Evolutionary conservation across 129 eudicot genomes (phyloP), one percentile per base, ranked within the genome.

Genomic region (Chrysanthemum lavandulifolium): DNA sequence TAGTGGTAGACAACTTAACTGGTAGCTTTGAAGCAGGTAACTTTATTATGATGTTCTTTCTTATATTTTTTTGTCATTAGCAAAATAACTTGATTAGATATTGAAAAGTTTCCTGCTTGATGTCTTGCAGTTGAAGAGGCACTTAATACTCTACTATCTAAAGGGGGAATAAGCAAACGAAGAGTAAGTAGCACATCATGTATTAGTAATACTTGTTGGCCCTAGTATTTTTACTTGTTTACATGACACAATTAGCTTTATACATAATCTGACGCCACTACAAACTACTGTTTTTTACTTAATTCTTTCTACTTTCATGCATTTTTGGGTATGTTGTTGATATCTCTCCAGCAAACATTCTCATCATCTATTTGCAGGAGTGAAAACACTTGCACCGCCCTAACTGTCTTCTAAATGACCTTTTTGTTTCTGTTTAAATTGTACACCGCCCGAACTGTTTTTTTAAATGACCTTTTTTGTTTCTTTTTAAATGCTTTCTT

Each of bases 91-190:
- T 47, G 69, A 48, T 55, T 61, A n/a, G 57, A 25, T 76, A 59
- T 67, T 58, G 33, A 69, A 13, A 54, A 51, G 52, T 57, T 51
- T 59, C 11, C 5, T 71, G 48, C 68, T 73, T 60, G 75, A 23
- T 48, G 73, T 67, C 45, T 80, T 89, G 87, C 87, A 94, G 98
- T 94, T 73, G 92, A 94, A 81, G 91, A 81, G 84, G 90, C 88
- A 82, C 93, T 94, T 73, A 94, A 88, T 62, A 91, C 80, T 74
- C 82, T 94, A 78, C 90, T 94, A 29, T 86, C 86, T 80, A 55
- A 79, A 83, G 92, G 95, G n/a, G 98, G 98, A 63, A 90, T 94
- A 64, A 90, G 97, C 87, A 94, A 90, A 82, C 81, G 90, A 36
- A 87, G 82, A 84, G 98, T 94, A 77, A 80, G 91, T 77, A 67